Conservation (phyloP, 257 asterid genomes). For the Solanum tacnaense region DNA sequence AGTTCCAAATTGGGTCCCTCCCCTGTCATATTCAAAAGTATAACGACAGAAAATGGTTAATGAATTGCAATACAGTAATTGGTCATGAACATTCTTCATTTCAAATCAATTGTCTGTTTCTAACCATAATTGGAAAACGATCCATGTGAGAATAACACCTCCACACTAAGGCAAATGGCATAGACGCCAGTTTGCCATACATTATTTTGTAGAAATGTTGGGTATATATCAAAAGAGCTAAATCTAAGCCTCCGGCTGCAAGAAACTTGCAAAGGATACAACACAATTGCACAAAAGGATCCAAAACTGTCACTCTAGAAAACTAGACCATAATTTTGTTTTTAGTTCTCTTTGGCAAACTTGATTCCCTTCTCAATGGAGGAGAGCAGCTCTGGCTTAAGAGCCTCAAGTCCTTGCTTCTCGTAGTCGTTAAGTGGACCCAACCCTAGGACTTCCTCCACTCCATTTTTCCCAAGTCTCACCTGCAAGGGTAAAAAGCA, state of each 20-base stretch:
- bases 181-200: not conserved
- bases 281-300: not conserved
- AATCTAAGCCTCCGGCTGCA: not conserved
- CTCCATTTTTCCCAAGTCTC: slow-evolving; percentile 75
- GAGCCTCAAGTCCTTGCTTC: slow-evolving; percentile 68
- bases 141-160: not conserved
- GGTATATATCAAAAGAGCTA: not conserved
- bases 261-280: not conserved
- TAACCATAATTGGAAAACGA: not conserved
- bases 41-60: not conserved
- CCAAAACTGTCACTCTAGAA: slow-evolving; percentile 18
- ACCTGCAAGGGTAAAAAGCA: slow-evolving; percentile 25
- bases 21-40: not conserved
- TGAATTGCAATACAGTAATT: not conserved
- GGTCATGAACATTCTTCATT: not conserved
- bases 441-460: slow-evolving; percentile 63
- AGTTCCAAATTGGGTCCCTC: not conserved
- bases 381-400: slow-evolving; percentile 45
- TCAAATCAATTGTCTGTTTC: not conserved
- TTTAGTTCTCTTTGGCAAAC: slow-evolving; percentile 34
- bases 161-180: not conserved
- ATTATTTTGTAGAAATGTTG: not conserved
- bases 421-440: slow-evolving; percentile 52
- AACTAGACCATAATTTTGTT: not conserved
- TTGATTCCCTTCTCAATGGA: slow-evolving; percentile 73